phyloP scores from a whole-genome alignment of 306 rosid species.

The Abrus pulchellus region DNA sequence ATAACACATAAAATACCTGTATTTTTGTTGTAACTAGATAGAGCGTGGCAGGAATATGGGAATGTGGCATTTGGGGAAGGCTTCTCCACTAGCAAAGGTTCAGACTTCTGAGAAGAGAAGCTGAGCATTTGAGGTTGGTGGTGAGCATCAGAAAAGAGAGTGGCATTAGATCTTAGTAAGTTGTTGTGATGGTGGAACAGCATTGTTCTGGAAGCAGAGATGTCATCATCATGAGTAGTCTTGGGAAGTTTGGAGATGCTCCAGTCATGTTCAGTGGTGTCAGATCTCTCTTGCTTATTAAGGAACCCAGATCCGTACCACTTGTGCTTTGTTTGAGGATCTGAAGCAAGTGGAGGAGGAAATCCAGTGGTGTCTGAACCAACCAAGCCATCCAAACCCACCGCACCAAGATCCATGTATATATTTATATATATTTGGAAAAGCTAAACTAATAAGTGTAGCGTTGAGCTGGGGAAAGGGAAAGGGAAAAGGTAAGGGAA shows the following conservation, averaged over 20 bases:
- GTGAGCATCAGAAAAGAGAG: constrained; percentile 58
- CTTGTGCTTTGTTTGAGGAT: constrained; percentile 71
- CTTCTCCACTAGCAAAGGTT: constrained; percentile 51
- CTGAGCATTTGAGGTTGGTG: constrained; percentile 72
- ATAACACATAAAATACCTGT: constrained; percentile 42
- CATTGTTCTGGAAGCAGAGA: constrained; percentile 54
- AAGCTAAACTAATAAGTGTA: background rate
- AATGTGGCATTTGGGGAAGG: constrained; percentile 38
- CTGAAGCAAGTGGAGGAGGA: constrained; percentile 55
- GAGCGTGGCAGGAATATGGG: constrained; percentile 30
- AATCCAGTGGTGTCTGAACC: constrained; percentile 53
- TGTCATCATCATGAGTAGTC: constrained; percentile 41
- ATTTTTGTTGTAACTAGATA: constrained; percentile 56
- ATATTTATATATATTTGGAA: background rate
- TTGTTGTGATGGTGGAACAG: constrained; percentile 32
- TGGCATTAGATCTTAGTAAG: constrained; percentile 63
- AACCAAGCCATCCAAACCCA: constrained; percentile 71
- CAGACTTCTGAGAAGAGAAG: constrained; percentile 79
- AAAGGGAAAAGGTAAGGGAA: background rate
- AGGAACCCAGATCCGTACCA: constrained; percentile 75
- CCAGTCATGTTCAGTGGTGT: constrained; percentile 57
- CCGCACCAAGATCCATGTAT: constrained; percentile 75
- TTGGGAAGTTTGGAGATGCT: constrained; percentile 64
- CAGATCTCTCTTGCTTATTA: constrained; percentile 80
- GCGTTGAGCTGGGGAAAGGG: constrained; percentile 7